These are phyloP conservation scores for Apiospora phragmitis DNA, from an alignment of 2,329 filamentous ascomycete genomes.

Conservation along the genomic window DNA sequence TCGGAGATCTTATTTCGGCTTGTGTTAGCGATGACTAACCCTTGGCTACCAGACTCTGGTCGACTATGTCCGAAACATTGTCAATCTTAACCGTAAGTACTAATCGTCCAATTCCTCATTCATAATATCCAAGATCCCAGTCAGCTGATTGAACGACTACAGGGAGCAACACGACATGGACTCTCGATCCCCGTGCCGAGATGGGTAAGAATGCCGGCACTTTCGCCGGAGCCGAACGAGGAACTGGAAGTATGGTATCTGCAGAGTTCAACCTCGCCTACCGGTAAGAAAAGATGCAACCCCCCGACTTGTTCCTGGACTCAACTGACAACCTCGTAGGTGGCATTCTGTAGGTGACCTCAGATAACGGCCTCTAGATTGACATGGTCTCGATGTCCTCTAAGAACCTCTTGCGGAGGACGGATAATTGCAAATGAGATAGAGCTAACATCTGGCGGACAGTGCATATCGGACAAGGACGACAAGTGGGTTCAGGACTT, in stretches of 20 bases:
- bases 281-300: constrained; percentile 45
- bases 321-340: neutral
- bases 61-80: constrained; percentile 68
- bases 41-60: neutral
- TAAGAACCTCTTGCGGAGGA: neutral
- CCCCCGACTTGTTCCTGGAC: no score
- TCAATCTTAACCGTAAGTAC: constrained; percentile 62
- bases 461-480: constrained; percentile 69
- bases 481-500: constrained; percentile 78
- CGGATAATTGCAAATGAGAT: neutral
- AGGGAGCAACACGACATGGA: constrained; percentile 72
- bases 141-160: neutral
- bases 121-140: neutral
- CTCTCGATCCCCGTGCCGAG: constrained; percentile 72
- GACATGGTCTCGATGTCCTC: neutral
- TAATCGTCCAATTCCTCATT: no score
- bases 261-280: constrained; percentile 90
- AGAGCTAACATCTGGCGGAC: neutral
- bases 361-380: neutral
- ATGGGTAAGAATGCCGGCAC: constrained; percentile 58
- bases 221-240: constrained; percentile 62
- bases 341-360: constrained; percentile 8
- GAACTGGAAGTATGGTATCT: constrained; percentile 79
- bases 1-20: neutral
- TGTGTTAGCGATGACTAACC: neutral